phyloP scores from a whole-genome alignment of 1,139 yeast species.

The Saccharomyces uvarum region DNA sequence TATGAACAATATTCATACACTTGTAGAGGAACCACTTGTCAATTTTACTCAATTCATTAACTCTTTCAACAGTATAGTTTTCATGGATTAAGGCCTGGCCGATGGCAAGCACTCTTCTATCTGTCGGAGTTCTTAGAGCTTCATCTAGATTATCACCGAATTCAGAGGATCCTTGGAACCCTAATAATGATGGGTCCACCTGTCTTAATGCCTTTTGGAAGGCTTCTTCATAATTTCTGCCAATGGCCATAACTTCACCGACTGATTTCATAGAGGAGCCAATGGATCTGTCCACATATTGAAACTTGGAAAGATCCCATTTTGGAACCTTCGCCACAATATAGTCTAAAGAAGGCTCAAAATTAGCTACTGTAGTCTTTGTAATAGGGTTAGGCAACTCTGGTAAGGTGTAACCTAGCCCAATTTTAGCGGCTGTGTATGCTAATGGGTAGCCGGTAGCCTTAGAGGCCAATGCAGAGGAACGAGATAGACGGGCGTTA shows the following conservation, averaged over 20 bases:
- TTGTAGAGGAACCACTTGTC: conserved; percentile 95
- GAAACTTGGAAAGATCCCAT: conserved; percentile 95
- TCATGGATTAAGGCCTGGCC: conserved; percentile 93
- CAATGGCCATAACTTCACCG: conserved; percentile 99
- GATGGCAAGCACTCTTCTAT: conserved; percentile 96
- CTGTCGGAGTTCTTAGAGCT: conserved; percentile 83
- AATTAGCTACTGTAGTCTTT: conserved; percentile 89
- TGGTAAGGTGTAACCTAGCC: conserved; percentile 87
- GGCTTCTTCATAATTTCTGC: conserved; percentile 94
- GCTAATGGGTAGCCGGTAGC: conserved; percentile 99
- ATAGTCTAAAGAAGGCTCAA: conserved; percentile 94
- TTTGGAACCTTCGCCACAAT: conserved; percentile 96
- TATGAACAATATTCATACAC: conserved; percentile 80
- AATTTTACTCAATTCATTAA: conserved; percentile 83
- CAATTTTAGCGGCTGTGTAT: conserved; percentile 96
- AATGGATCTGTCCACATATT: conserved; percentile 84
- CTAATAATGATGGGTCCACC: conserved; percentile 88
- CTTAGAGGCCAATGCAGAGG: conserved; percentile 95
- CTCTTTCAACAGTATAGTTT: conserved; percentile 81
- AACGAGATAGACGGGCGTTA: conserved; percentile 92
- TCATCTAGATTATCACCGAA: conserved; percentile 64
- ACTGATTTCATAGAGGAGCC: conserved; percentile 98
- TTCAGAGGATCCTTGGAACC: conserved; percentile 79
- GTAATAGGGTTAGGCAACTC: conserved; percentile 96
- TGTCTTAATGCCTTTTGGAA: conserved; percentile 97